Conservation (phyloP, 305 asterid species). For the Solanum hybrid region DNA sequence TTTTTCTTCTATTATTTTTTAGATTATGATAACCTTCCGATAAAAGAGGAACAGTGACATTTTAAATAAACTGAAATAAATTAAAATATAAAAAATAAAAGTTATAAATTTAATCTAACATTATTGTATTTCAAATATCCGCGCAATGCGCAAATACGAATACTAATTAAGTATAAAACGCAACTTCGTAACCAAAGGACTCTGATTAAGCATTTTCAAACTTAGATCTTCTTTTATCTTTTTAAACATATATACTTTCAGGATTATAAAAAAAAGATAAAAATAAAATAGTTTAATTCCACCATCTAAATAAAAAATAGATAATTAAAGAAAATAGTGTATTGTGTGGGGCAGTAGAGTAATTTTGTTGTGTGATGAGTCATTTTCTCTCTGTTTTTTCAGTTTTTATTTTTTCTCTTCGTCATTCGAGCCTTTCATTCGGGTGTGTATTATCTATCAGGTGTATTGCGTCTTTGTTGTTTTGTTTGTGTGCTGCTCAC, state of each 20-base stretch:
- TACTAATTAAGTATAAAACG: neutral
- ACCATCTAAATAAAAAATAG: neutral
- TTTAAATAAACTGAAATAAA: too few relatives aligned
- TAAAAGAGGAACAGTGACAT: too few relatives aligned
- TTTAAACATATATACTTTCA: too few relatives aligned
- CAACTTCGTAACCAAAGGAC: neutral
- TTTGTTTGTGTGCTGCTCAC: neutral
- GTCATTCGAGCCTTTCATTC: constrained; percentile 1
- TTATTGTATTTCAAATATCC: neutral
- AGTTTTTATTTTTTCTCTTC: neutral
- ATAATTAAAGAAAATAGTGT: neutral
- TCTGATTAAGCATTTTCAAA: neutral
- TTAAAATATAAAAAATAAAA: too few relatives aligned
- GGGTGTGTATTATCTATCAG: neutral
- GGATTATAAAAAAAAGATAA: neutral
- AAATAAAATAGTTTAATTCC: neutral
- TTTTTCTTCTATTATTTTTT: too few relatives aligned
- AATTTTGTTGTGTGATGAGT: neutral
- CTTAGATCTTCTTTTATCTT: neutral
- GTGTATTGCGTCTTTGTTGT: neutral
- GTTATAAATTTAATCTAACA: too few relatives aligned
- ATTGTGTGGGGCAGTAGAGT: neutral
- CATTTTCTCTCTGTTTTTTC: neutral
- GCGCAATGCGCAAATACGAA: too few relatives aligned
- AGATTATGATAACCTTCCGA: neutral